These are phyloP conservation scores for Aspergillus luchuensis DNA, from an alignment of 2,329 filamentous ascomycete species.

Conservation along the genomic window DNA sequence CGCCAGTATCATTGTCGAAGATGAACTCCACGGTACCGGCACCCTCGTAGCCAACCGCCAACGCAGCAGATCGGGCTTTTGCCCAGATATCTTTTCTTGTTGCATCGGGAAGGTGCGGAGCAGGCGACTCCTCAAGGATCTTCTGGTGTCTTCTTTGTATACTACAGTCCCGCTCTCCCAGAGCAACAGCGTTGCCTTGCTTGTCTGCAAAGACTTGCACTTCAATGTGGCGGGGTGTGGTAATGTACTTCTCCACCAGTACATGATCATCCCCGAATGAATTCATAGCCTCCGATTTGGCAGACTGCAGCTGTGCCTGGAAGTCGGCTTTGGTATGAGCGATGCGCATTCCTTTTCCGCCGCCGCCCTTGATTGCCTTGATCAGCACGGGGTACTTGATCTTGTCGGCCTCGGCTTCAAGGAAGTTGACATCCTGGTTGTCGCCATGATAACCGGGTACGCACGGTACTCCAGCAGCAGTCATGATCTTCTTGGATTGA, in stretches of 20 bases:
- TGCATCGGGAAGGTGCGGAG: constrained; percentile 61
- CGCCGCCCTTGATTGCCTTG: constrained; percentile 66
- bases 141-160: constrained; percentile 68
- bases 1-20: constrained; percentile 66
- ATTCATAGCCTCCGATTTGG: constrained; percentile 65
- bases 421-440: constrained; percentile 69
- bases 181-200: constrained; percentile 64
- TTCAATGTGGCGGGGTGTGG: constrained; percentile 66
- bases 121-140: constrained; percentile 67
- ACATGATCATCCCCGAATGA: constrained; percentile 69
- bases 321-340: constrained; percentile 61
- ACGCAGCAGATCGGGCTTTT: constrained; percentile 63
- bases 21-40: constrained; percentile 70
- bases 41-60: constrained; percentile 66
- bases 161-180: constrained; percentile 67
- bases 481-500: constrained; percentile 95
- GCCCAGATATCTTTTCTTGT: constrained; percentile 66
- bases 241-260: constrained; percentile 69
- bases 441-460: constrained; percentile 92
- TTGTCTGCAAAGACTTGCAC: constrained; percentile 69
- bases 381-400: constrained; percentile 67
- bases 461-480: constrained; percentile 87
- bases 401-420: constrained; percentile 71
- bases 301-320: constrained; percentile 61
- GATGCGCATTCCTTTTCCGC: constrained; percentile 71